Percentiles rank a stretch among this genome's conserved stretches.
Conservation (phyloP, 2,329 filamentous ascomycete species). For the Nemania abortiva region DNA sequence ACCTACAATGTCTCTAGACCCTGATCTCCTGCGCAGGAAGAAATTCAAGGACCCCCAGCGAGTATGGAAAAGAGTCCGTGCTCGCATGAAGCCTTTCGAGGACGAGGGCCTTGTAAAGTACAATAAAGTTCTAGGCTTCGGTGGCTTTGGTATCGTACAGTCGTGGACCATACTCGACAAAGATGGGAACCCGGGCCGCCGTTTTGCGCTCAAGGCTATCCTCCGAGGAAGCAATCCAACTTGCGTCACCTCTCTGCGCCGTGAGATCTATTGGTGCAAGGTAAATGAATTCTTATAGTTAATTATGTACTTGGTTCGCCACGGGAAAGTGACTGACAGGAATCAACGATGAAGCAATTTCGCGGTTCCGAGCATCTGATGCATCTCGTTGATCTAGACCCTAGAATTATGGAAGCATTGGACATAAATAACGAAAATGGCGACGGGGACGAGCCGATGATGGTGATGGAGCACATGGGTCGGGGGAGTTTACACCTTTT, state of each 20-base stretch:
- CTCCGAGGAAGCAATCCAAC: neutral
- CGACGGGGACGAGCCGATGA: neutral
- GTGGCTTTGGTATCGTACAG: conserved; percentile 32
- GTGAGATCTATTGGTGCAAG: conserved; percentile 28
- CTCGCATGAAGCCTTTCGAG: neutral
- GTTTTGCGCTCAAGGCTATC: conserved; percentile 26
- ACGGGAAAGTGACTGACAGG: neutral
- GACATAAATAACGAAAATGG: conserved; percentile 25
- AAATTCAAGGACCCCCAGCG: conserved; percentile 9
- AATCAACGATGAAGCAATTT: conserved; percentile 19
- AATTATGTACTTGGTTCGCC: neutral
- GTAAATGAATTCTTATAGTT: conserved; percentile 15
- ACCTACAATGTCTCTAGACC: neutral
- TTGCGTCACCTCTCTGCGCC: neutral
- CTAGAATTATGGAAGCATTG: neutral
- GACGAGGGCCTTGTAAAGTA: conserved; percentile 7
- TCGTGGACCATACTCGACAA: conserved; percentile 7
- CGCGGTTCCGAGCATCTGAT: conserved; percentile 27
- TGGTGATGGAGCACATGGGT: conserved; percentile 31
- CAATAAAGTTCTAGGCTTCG: conserved; percentile 24
- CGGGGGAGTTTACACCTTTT: conserved; percentile 11
- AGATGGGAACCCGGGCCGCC: neutral
- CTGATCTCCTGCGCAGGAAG: neutral
- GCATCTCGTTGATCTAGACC: conserved; percentile 27
- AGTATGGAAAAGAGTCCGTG: conserved; percentile 28